These are phyloP conservation scores for Coemansia sp. DNA, from an alignment of 192 early-diverging fungal species.

Conservation along the genomic window DNA sequence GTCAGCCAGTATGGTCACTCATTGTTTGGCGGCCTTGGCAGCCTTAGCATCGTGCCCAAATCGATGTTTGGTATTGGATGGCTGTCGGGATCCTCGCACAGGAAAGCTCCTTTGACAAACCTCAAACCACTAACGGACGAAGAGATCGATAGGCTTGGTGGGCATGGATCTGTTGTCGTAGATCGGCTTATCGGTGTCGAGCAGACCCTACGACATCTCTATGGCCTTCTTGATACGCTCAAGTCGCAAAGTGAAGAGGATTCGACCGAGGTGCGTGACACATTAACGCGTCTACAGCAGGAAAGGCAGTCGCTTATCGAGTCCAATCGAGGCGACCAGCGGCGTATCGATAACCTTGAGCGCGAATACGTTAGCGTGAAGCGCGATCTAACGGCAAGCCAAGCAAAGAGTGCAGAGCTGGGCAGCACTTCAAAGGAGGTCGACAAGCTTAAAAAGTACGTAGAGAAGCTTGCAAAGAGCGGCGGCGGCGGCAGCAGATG, in stretches of 20 bases:
- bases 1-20: slow-evolving; percentile 34
- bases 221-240: slow-evolving; percentile 42
- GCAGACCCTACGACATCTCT: slow-evolving; percentile 44
- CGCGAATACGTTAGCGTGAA: slow-evolving; percentile 39
- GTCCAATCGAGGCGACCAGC: slow-evolving; percentile 33
- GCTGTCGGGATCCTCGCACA: background rate
- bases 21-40: slow-evolving; percentile 14
- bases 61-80: slow-evolving; percentile 6
- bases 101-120: slow-evolving; percentile 4
- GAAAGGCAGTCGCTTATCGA: slow-evolving; percentile 35
- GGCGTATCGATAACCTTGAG: slow-evolving; percentile 48
- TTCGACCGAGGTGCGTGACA: slow-evolving; percentile 35
- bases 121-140: slow-evolving; percentile 37
- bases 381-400: slow-evolving; percentile 32
- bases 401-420: slow-evolving; percentile 15
- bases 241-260: slow-evolving; percentile 43
- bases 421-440: slow-evolving; percentile 30
- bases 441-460: slow-evolving; percentile 23
- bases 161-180: slow-evolving; percentile 33
- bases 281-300: slow-evolving; percentile 37
- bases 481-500: slow-evolving; percentile 11
- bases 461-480: slow-evolving; percentile 40
- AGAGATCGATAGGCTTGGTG: slow-evolving; percentile 36
- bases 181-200: slow-evolving; percentile 42
- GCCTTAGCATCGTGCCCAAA: slow-evolving; percentile 13